Evolutionary conservation across 306 rosid species (phyloP), one percentile per base, ranked within the genome.

Genomic region (Comarum palustre): DNA sequence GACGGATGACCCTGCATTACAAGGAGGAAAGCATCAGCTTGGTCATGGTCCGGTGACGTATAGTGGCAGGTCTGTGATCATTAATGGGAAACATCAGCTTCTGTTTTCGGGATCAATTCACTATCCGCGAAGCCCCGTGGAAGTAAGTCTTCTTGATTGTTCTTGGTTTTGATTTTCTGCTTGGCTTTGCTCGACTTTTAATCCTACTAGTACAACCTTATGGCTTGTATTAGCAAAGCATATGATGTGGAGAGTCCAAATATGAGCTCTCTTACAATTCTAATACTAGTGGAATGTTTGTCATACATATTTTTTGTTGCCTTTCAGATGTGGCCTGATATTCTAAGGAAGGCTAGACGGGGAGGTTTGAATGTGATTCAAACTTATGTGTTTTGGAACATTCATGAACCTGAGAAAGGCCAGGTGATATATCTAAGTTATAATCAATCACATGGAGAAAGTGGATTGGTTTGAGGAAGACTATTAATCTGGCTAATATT

Each of bases 311-410:
- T 43, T 65, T 41, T 75, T 3, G 42, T 20, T 55, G 43, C 24
- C 41, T 73, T 82, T 54, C 80, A 93, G 98, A 81, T 84, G 96
- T 93, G 98, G 98, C 87, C 97, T 6, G 87, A 77, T 4, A 51
- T 93, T 71, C 79, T 93, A 4, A 73, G 67, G 0, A 89, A 80
- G 67, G 98, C 98, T 9, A 91, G 55, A 38, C 90, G 47, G 0
- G 98, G 98, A 66, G 98, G 97, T n/a, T 31, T 93, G 58, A 89
- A 93, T 14, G 89, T 87, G 45, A 89, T 93, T 68, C 90, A 90
- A 65, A 93, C 97, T n/a, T 93, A 93, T 17, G 97, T 93, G 52
- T 93, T 93, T 50, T 93, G 98, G 98, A 91, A 90, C 32, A 72
- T 71, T 79, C 98, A 93, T 63, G 98, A 93, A 76, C 96, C 97